Base-by-base conservation (phyloP, 2,329 filamentous ascomycete genomes). In the Setomelanomma holmii region DNA sequence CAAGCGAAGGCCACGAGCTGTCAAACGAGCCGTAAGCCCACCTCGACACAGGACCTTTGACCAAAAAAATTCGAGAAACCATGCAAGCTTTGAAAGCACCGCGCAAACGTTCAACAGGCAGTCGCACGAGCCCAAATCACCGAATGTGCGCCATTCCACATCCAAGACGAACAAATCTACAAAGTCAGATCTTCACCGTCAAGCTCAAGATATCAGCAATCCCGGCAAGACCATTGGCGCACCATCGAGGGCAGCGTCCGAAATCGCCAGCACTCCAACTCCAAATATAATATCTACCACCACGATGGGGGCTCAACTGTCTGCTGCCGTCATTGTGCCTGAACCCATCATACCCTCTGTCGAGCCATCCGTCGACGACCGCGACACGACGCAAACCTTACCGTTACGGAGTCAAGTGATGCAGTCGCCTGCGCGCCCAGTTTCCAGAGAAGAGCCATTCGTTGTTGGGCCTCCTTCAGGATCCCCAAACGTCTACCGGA, bases 281-380 rank as follows among this genome's bases (percentile, higher is more conserved):
- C n/a, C n/a, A n/a, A n/a, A n/a, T n/a, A n/a, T n/a, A n/a, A n/a
- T n/a, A n/a, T n/a, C 27, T 6, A 10, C 14, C n/a, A 38, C 19
- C 11, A 30, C 17, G 10, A 44, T 44, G 39, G 46, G 40, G 39
- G 34, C 46, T 39, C 40, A 44, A 38, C 11, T 21, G 11, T 43
- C 43, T 17, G 34, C 6, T 16, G n/a, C 35, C 10, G 35, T 10
- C 11, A 16, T 17, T 19, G 14, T 38, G 16, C 35, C 19, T 16
- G 35, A 10, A 11, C n/a, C 38, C 16, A 20, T 12, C 12, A 14
- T 10, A 11, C 4, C 19, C 19, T 19, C 20, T 5, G 23, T 14
- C 19, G 19, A 23, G 20, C 38, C 6, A 12, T 10, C 40, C 12
- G 19, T 17, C 22, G 24, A 7, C 23, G 7, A n/a, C 24, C 27